Conservation (phyloP, 2,329 filamentous ascomycete species). For the Alternaria sp. region DNA sequence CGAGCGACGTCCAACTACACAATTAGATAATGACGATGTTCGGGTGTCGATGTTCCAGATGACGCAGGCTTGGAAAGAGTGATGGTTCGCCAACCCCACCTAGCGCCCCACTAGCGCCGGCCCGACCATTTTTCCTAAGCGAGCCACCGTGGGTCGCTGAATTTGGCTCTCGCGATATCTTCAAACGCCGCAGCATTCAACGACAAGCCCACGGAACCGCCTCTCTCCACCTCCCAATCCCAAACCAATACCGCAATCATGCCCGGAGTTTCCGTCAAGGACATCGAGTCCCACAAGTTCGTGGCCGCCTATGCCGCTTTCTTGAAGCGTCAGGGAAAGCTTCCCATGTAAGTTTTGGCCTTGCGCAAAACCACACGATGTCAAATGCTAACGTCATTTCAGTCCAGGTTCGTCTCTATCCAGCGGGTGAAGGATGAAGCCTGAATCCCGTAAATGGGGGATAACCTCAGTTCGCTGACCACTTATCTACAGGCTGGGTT, state of each 20-base stretch:
- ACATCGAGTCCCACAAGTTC: conserved; percentile 91
- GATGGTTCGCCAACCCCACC: background rate
- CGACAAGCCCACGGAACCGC: conserved; percentile 30
- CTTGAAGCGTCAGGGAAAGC: conserved; percentile 93
- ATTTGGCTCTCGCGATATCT: conserved; percentile 3
- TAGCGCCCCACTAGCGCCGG: conserved; percentile 17
- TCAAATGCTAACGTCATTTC: conserved; percentile 26
- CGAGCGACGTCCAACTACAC: no score
- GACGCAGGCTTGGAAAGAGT: no score
- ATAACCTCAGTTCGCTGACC: conserved; percentile 53
- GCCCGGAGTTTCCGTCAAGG: conserved; percentile 82
- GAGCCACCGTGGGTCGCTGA: conserved; percentile 22
- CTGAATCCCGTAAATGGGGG: conserved; percentile 64
- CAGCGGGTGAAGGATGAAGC: conserved; percentile 50
- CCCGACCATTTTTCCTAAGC: conserved; percentile 30
- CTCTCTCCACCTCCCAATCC: conserved; percentile 15
- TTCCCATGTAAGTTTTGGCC: conserved; percentile 65
- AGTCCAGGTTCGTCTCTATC: conserved; percentile 70
- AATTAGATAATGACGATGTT: no score
- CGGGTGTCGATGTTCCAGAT: background rate
- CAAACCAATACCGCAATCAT: conserved; percentile 69
- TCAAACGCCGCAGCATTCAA: conserved; percentile 22
- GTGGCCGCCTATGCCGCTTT: conserved; percentile 85
- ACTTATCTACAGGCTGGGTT: conserved; percentile 82
- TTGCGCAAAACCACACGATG: background rate